These are phyloP conservation scores for Kwoniella pini DNA, from an alignment of 768 basidiomycete species.

Conservation along the genomic window DNA sequence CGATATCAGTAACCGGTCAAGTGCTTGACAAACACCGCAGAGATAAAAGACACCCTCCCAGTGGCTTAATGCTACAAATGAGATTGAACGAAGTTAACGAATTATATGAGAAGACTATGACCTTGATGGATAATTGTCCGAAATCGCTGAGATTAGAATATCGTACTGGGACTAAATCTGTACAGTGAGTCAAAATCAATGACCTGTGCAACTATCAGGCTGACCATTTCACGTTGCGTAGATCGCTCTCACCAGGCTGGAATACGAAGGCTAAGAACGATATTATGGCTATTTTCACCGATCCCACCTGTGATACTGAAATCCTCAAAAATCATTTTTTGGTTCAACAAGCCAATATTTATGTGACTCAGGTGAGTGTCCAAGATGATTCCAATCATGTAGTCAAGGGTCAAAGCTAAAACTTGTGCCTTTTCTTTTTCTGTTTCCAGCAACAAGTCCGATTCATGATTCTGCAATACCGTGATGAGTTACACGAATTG, in stretches of 20 bases:
- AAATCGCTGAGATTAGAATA: slow-evolving; percentile 65
- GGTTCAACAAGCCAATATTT: slow-evolving; percentile 89
- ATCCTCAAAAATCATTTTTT: slow-evolving; percentile 86
- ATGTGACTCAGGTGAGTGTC: slow-evolving; percentile 76
- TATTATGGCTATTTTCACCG: slow-evolving; percentile 87
- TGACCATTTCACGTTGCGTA: background rate
- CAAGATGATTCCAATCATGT: background rate
- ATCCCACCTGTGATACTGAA: slow-evolving; percentile 80
- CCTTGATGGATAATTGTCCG: slow-evolving; percentile 73
- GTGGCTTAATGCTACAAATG: slow-evolving; percentile 36
- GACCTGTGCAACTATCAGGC: background rate
- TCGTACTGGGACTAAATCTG: slow-evolving; percentile 15
- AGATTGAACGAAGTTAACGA: slow-evolving; percentile 77
- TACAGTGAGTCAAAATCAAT: slow-evolving; percentile 14
- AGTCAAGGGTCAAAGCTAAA: no score
- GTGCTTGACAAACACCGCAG: slow-evolving; percentile 36
- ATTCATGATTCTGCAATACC: slow-evolving; percentile 88
- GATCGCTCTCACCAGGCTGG: slow-evolving; percentile 40
- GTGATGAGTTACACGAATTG: slow-evolving; percentile 74
- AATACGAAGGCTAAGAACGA: slow-evolving; percentile 67
- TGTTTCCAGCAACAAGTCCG: slow-evolving; percentile 78
- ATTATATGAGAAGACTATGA: slow-evolving; percentile 72
- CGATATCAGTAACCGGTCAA: slow-evolving; percentile 36
- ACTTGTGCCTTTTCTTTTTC: background rate
- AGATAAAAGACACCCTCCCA: slow-evolving; percentile 40